Percentiles rank a stretch among this genome's conserved stretches.
These are phyloP conservation scores for Sclerotinia spermophila DNA, from an alignment of 2,329 filamentous ascomycete genomes.

Conservation along the genomic window DNA sequence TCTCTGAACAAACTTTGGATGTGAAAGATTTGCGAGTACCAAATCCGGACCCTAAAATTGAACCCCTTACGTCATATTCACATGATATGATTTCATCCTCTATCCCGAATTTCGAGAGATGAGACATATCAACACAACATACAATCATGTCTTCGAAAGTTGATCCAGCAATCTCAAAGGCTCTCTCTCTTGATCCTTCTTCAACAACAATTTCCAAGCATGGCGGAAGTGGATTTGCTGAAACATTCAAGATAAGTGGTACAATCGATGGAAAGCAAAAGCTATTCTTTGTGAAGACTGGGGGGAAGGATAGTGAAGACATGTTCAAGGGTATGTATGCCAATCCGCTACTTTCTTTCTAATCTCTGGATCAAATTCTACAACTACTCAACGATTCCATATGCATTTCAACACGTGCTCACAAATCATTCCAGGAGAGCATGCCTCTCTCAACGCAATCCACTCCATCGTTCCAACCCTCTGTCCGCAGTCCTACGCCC, in stretches of 20 bases:
- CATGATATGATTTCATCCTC: background rate
- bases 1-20: background rate
- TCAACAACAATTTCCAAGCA: constrained; percentile 55
- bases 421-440: constrained; percentile 59
- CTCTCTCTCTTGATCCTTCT: constrained; percentile 51
- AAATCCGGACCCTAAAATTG: background rate
- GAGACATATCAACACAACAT: background rate
- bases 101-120: background rate
- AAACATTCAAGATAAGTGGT: constrained; percentile 58
- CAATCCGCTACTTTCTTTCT: background rate
- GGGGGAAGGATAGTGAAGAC: constrained; percentile 54
- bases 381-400: background rate
- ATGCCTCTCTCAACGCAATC: constrained; percentile 79
- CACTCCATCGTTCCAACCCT: constrained; percentile 67
- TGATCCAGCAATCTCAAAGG: constrained; percentile 59
- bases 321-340: constrained; percentile 67
- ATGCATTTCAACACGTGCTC: constrained; percentile 5
- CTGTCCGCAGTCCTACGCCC: constrained; percentile 71
- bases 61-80: constrained; percentile 14
- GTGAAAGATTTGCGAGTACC: background rate
- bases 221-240: constrained; percentile 65
- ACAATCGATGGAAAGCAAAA: constrained; percentile 33
- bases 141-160: constrained; percentile 46
- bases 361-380: background rate
- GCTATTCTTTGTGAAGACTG: constrained; percentile 71